phyloP scores from a whole-genome alignment of 75 land plant genomes.

The Azolla pinnata region DNA sequence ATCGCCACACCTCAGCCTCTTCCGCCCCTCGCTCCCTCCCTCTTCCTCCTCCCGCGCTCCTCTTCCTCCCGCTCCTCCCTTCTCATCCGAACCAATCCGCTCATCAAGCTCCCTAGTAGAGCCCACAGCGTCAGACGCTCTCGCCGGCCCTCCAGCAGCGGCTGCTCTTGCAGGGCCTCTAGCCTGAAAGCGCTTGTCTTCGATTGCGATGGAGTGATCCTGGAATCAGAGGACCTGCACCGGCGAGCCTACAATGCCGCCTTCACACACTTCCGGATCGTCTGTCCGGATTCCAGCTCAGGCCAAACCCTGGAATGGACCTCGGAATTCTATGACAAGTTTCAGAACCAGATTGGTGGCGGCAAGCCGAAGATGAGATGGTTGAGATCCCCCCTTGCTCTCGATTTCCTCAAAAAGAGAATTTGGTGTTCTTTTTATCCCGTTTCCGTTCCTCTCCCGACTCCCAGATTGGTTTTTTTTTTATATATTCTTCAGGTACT shows the following conservation, averaged over 20 bases:
- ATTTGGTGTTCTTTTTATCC: no score
- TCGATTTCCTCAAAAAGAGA: no score
- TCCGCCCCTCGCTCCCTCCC: no score
- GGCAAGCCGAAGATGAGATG: slow-evolving; percentile 99
- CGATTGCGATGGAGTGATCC: slow-evolving; percentile 96
- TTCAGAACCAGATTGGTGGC: slow-evolving; percentile 91
- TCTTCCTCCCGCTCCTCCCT: no score
- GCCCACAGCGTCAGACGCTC: no score
- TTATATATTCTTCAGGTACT: slow-evolving; percentile 56
- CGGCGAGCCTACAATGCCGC: slow-evolving; percentile 91
- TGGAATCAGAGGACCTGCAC: slow-evolving; percentile 95
- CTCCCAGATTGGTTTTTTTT: background rate
- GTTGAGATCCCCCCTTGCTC: slow-evolving; percentile 19
- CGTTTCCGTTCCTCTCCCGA: no score
- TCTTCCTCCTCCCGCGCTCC: no score
- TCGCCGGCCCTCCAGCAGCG: no score
- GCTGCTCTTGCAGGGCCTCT: background rate
- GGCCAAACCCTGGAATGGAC: slow-evolving; percentile 52
- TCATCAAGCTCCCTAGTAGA: no score
- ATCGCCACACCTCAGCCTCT: no score
- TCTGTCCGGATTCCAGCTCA: slow-evolving; percentile 49
- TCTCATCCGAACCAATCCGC: no score
- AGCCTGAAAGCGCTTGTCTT: slow-evolving; percentile 78
- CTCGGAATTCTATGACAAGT: slow-evolving; percentile 73
- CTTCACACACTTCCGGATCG: slow-evolving; percentile 71